phyloP scores from a whole-genome alignment of 129 eudicot genomes.

The Escallonia herrerae region DNA sequence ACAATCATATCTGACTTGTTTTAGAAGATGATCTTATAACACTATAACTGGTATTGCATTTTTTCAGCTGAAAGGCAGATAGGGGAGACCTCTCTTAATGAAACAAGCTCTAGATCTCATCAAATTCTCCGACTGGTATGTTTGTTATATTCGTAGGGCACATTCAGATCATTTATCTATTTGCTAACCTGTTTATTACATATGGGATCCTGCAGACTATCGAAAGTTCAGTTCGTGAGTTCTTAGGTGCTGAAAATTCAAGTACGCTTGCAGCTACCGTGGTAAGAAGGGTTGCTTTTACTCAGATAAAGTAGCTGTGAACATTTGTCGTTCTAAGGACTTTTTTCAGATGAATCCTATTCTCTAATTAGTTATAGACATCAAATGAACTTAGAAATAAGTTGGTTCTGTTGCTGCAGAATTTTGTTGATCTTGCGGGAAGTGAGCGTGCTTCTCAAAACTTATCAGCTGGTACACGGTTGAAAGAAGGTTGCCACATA shows the following conservation, averaged over 20 bases:
- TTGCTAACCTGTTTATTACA: neutral
- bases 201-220: slow-evolving; percentile 43
- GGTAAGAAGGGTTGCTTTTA: slow-evolving; percentile 28
- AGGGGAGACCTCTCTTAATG: slow-evolving; percentile 81
- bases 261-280: slow-evolving; percentile 78
- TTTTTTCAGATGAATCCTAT: neutral
- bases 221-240: slow-evolving; percentile 61
- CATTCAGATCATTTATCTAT: neutral
- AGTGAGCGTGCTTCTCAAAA: slow-evolving; percentile 98
- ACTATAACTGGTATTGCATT: neutral
- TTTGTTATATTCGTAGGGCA: neutral
- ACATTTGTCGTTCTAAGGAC: neutral
- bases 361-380: slow-evolving; percentile 2
- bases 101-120: slow-evolving; percentile 87
- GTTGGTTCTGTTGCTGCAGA: slow-evolving; percentile 34
- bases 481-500: slow-evolving; percentile 94
- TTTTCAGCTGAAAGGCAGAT: slow-evolving; percentile 76
- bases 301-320: slow-evolving; percentile 1
- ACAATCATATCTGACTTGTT: neutral
- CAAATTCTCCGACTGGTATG: slow-evolving; percentile 85
- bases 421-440: slow-evolving; percentile 94
- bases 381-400: slow-evolving; percentile 1
- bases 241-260: slow-evolving; percentile 38
- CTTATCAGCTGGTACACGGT: slow-evolving; percentile 53
- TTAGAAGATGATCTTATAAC: slow-evolving; percentile 1